Evolutionary conservation across 2,329 filamentous ascomycete species (phyloP).

Genomic region (Xylaria sp.): DNA sequence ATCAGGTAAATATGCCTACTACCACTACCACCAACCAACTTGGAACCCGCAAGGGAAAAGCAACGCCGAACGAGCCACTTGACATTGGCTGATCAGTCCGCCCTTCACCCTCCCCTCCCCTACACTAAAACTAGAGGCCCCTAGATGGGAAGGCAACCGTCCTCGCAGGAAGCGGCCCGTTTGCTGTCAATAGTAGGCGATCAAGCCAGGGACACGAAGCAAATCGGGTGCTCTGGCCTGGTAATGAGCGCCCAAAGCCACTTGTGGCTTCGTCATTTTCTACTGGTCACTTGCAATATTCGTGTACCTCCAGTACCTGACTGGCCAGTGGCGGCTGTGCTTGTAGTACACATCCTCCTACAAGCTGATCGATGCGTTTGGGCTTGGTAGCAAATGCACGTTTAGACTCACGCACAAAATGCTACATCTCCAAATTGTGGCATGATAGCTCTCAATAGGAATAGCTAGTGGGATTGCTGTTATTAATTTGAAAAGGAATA

Average conservation of each 20-base stretch:
- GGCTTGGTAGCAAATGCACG: background rate
- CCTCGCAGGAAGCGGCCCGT: constrained; percentile 8
- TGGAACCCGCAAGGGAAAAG: constrained; percentile 1
- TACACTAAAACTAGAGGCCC: background rate
- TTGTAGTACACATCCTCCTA: constrained; percentile 4
- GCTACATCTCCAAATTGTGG: background rate
- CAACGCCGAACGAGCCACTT: constrained; percentile 4
- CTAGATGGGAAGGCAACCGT: constrained; percentile 18
- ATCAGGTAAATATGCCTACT: background rate
- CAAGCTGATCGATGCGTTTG: background rate
- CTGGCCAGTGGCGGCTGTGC: constrained; percentile 12
- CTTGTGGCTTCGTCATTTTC: background rate
- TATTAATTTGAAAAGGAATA: too few relatives aligned
- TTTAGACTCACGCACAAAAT: background rate
- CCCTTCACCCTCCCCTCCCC: background rate
- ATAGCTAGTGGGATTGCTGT: background rate
- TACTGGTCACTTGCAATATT: constrained; percentile 1
- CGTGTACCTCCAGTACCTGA: background rate
- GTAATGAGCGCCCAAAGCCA: background rate
- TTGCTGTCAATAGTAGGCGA: constrained; percentile 5
- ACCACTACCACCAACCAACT: background rate
- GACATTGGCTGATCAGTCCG: background rate
- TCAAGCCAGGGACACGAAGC: constrained; percentile 3
- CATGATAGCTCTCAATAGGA: constrained; percentile 4
- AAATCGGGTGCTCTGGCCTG: background rate